Evolutionary conservation across 2,329 filamentous ascomycete genomes (phyloP).

Genomic region (Mycocentrospora acerina): DNA sequence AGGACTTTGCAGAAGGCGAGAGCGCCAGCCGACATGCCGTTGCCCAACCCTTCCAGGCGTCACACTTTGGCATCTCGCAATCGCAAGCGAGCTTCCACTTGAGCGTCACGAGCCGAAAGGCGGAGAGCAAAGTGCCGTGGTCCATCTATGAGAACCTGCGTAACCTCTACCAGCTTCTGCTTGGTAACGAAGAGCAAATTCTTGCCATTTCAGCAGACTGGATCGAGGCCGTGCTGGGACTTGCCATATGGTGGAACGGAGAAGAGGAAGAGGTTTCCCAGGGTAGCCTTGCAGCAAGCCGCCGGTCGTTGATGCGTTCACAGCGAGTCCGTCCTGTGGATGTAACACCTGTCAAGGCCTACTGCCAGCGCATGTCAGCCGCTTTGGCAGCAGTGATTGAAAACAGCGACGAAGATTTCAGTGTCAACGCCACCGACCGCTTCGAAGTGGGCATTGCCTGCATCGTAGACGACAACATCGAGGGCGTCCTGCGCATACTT

Average conservation of each 20-base stretch:
- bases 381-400: conserved; percentile 68
- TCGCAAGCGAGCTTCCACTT: conserved; percentile 61
- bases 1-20: conserved; percentile 76
- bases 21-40: conserved; percentile 52
- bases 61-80: conserved; percentile 42
- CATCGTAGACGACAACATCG: conserved; percentile 78
- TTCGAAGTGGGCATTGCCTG: conserved; percentile 82
- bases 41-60: conserved; percentile 48
- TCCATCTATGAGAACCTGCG: conserved; percentile 83
- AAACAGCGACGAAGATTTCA: conserved; percentile 66
- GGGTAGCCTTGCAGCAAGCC: conserved; percentile 48
- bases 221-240: conserved; percentile 81
- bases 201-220: conserved; percentile 80
- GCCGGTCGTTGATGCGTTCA: conserved; percentile 43
- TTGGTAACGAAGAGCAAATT: conserved; percentile 75
- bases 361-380: conserved; percentile 70
- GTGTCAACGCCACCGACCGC: conserved; percentile 72
- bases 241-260: conserved; percentile 93
- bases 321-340: conserved; percentile 51
- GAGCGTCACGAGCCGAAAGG: conserved; percentile 67
- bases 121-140: conserved; percentile 86
- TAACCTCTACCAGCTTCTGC: conserved; percentile 75
- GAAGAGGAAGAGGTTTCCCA: conserved; percentile 54
- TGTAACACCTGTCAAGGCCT: conserved; percentile 63
- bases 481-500: conserved; percentile 73